Percentiles rank a stretch among this genome's conserved stretches.
Evolutionary conservation across 805 yeast genomes (phyloP).

Genomic region (Priceomyces haplophilus): DNA sequence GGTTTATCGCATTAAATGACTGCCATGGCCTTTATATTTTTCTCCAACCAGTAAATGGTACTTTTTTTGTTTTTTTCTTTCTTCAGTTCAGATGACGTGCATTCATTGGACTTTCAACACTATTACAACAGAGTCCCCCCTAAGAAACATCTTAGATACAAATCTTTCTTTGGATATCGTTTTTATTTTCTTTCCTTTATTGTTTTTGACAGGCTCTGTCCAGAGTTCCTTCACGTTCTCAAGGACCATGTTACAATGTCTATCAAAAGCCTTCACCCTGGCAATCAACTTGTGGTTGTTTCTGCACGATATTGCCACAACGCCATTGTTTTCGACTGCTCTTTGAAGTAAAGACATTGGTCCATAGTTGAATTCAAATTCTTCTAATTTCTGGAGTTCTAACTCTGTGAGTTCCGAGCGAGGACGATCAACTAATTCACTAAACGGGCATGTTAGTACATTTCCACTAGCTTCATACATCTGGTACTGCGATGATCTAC

Average conservation of each 20-base stretch:
- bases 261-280: conserved; percentile 89
- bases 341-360: conserved; percentile 87
- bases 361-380: conserved; percentile 84
- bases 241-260: conserved; percentile 90
- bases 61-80: too few species aligned
- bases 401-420: conserved; percentile 74
- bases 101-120: conserved; percentile 48
- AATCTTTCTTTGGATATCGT: conserved; percentile 66
- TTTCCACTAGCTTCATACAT: neutral
- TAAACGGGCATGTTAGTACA: conserved; percentile 29
- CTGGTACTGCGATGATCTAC: neutral
- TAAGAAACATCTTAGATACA: conserved; percentile 80
- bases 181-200: conserved; percentile 70
- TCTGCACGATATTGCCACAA: conserved; percentile 83
- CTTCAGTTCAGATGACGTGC: too few species aligned
- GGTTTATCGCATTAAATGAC: too few species aligned
- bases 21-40: too few species aligned
- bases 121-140: conserved; percentile 95
- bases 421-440: conserved; percentile 70
- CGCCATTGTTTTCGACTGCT: conserved; percentile 70
- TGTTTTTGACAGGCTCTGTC: conserved; percentile 59
- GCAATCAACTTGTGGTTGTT: conserved; percentile 91
- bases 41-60: too few species aligned
- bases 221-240: conserved; percentile 90
- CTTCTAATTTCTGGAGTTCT: conserved; percentile 80